Evolutionary conservation across 371 early-diverging fungal species (phyloP).

Genomic region (Mycotypha africana): DNA sequence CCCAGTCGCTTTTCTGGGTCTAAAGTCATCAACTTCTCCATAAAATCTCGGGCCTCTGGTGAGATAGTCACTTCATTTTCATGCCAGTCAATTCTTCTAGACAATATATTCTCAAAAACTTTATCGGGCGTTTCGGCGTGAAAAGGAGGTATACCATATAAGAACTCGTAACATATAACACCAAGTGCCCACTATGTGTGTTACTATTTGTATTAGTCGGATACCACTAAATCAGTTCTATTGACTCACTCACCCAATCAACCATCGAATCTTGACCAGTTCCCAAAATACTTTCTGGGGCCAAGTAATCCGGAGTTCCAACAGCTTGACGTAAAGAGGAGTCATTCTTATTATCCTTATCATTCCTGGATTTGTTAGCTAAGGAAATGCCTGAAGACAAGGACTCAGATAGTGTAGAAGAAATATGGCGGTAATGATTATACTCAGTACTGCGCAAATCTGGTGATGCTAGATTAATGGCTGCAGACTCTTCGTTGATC

Average conservation of each 20-base stretch:
- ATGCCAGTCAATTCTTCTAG: slow-evolving; percentile 69
- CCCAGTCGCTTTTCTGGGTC: slow-evolving; percentile 80
- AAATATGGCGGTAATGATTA: slow-evolving; percentile 19
- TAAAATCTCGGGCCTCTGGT: slow-evolving; percentile 82
- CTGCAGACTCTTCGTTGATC: too few species aligned
- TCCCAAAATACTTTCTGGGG: slow-evolving; percentile 91
- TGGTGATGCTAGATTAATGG: slow-evolving; percentile 10
- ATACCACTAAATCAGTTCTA: neutral
- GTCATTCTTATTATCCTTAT: slow-evolving; percentile 1
- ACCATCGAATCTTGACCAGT: slow-evolving; percentile 82
- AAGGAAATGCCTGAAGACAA: slow-evolving; percentile 4
- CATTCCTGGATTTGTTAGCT: slow-evolving; percentile 3
- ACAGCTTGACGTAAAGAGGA: slow-evolving; percentile 38
- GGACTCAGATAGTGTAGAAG: slow-evolving; percentile 15
- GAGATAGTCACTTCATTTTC: slow-evolving; percentile 66
- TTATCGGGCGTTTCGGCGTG: slow-evolving; percentile 75
- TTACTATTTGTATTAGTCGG: neutral
- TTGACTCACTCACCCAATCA: slow-evolving; percentile 71
- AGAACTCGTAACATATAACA: slow-evolving; percentile 86
- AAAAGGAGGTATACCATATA: slow-evolving; percentile 85
- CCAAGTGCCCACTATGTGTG: slow-evolving; percentile 80
- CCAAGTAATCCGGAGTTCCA: slow-evolving; percentile 97
- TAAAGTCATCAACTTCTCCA: slow-evolving; percentile 72
- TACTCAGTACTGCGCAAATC: slow-evolving; percentile 17
- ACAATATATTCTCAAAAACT: slow-evolving; percentile 85